Evolutionary conservation across 2,329 filamentous ascomycete species (phyloP).

Genomic region (Juglanconis oblonga): DNA sequence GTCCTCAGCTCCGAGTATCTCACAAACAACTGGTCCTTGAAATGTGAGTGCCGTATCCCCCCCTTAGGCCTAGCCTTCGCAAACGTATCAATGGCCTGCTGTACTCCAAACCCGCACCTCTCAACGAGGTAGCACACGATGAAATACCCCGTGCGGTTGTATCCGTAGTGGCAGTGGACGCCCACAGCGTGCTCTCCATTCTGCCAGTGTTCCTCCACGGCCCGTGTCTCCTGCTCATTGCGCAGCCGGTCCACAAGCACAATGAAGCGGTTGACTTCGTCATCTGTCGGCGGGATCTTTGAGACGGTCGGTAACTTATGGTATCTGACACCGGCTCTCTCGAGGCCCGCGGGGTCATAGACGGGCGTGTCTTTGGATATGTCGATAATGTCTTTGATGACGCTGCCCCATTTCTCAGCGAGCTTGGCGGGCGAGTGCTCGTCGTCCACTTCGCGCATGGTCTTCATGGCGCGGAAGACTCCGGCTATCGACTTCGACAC

Average conservation of each 20-base stretch:
- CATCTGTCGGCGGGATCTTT: slow-evolving; percentile 72
- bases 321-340: slow-evolving; percentile 65
- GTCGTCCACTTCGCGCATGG: slow-evolving; percentile 83
- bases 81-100: slow-evolving; percentile 79
- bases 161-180: slow-evolving; percentile 94
- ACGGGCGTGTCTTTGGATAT: slow-evolving; percentile 89
- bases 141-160: slow-evolving; percentile 91
- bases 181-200: slow-evolving; percentile 56
- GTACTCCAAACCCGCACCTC: slow-evolving; percentile 65
- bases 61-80: slow-evolving; percentile 70
- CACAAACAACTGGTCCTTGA: slow-evolving; percentile 78
- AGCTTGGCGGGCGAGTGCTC: slow-evolving; percentile 75
- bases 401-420: slow-evolving; percentile 60
- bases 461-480: slow-evolving; percentile 88
- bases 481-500: slow-evolving; percentile 76
- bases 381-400: slow-evolving; percentile 77
- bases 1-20: slow-evolving; percentile 55
- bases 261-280: slow-evolving; percentile 54
- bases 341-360: slow-evolving; percentile 74
- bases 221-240: slow-evolving; percentile 47
- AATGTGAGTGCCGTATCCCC: slow-evolving; percentile 87
- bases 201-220: slow-evolving; percentile 39
- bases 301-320: slow-evolving; percentile 90
- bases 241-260: slow-evolving; percentile 58
- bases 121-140: slow-evolving; percentile 90